Conservation (phyloP, 441 rosid genomes). For the Erodium moschatum region DNA sequence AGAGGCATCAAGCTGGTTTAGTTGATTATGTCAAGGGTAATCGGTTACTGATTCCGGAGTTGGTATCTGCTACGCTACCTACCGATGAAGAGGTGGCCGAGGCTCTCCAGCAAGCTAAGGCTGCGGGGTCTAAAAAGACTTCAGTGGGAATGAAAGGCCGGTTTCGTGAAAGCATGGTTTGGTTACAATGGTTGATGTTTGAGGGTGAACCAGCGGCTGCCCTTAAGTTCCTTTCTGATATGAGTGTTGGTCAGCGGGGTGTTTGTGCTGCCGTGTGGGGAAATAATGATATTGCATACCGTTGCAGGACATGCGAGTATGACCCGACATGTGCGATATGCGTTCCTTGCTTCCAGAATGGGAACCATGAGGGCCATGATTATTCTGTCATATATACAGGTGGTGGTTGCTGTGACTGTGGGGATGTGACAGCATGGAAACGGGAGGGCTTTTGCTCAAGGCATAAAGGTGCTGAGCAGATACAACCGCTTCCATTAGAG, state of each 20-base stretch:
- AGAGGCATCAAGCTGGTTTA: slow-evolving; percentile 36
- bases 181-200: slow-evolving; percentile 95
- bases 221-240: slow-evolving; percentile 40
- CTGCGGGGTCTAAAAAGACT: slow-evolving; percentile 27
- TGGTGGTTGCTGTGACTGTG: slow-evolving; percentile 98
- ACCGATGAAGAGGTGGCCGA: slow-evolving; percentile 55
- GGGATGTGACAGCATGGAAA: slow-evolving; percentile 96
- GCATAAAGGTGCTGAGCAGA: slow-evolving; percentile 92
- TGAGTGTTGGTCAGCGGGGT: slow-evolving; percentile 55
- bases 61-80: slow-evolving; percentile 61
- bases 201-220: slow-evolving; percentile 47
- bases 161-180: slow-evolving; percentile 54
- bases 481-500: slow-evolving; percentile 72
- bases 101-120: slow-evolving; percentile 31
- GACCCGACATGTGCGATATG: slow-evolving; percentile 96
- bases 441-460: slow-evolving; percentile 83
- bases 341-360: slow-evolving; percentile 81
- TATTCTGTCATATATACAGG: slow-evolving; percentile 72
- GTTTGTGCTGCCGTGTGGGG: slow-evolving; percentile 99
- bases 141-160: slow-evolving; percentile 28
- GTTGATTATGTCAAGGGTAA: slow-evolving; percentile 45
- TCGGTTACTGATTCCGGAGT: slow-evolving; percentile 30
- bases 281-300: slow-evolving; percentile 71
- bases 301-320: slow-evolving; percentile 76
- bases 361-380: slow-evolving; percentile 73